Evolutionary conservation across 441 rosid species (phyloP), one percentile per base, ranked within the genome.

Genomic region (Adansonia grandidieri): DNA sequence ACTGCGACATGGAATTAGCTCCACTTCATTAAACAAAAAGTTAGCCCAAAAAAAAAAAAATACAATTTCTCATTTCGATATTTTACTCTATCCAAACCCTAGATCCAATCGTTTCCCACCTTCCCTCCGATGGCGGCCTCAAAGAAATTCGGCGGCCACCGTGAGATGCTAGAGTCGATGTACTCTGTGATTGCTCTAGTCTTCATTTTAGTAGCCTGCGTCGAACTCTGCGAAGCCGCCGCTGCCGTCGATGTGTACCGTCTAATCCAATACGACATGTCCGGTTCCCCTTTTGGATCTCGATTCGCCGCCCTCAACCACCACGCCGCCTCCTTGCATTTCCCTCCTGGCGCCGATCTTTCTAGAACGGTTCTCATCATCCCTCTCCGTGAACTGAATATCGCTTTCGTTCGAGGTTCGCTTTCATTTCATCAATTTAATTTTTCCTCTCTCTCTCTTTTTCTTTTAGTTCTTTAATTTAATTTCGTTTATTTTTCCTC

Each of bases 231-330:
- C 80, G 97, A 88, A 65, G 97, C 97, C 3, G 98, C 98, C 77
- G 88, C 99, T 67, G 97, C 90, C 65, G 94, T 96, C 64, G 98
- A 96, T 79, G 99, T 91, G 60, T 96, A 96, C 86, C 99, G 98
- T 71, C 89, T 96, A 19, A 94, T 96, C 66, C 99, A 96, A 74
- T 96, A 96, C 58, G 99, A 96, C 70, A 92, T 92, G 85, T 90
- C 99, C 63, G 97, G 97, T 53, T 90, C 80, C 7, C 97, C 93
- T 2, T 92, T 94, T 32, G 99, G 97, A 74, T 96, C 98, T 82
- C 97, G 98, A 48, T 86, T 96, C 82, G 91, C 99, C 51, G 54
- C 87, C 4, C 94, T 96, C 80, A 96, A 92, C 57, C 97, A 96
- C 81, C 99, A 94, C 77, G 99, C 98, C 42, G 85, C 87, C 79